These are phyloP conservation scores for Fraxinus latifolia DNA, from an alignment of 305 asterid genomes.

Conservation along the genomic window DNA sequence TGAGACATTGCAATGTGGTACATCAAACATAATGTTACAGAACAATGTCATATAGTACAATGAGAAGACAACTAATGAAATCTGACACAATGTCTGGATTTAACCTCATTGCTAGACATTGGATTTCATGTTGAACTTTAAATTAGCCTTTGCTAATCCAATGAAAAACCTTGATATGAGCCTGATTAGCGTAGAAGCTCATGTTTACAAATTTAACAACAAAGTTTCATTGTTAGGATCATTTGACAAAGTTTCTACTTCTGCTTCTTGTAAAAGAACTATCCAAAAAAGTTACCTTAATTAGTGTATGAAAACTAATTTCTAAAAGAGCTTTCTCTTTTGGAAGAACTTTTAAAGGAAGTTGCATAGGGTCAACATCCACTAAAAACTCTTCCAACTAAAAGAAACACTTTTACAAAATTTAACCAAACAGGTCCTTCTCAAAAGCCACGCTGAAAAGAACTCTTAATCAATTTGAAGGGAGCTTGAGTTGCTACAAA, in stretches of 20 bases:
- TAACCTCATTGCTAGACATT: not conserved
- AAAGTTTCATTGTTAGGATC: not conserved
- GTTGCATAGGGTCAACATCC: not conserved
- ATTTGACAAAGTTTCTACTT: not conserved
- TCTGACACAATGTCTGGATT: not conserved
- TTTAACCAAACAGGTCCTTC: not conserved
- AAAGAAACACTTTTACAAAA: not conserved
- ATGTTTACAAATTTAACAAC: not conserved
- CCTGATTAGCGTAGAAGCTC: not conserved
- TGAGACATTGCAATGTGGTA: not conserved
- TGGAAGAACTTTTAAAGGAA: not conserved
- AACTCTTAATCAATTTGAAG: not conserved
- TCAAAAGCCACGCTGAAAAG: not conserved
- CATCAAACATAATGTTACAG: not conserved
- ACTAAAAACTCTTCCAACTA: not conserved
- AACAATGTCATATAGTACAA: not conserved
- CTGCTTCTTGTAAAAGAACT: not conserved
- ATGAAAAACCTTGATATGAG: not conserved
- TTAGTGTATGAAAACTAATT: not conserved
- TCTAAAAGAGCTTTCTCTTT: not conserved
- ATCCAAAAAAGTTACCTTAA: not conserved
- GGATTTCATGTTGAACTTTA: not conserved
- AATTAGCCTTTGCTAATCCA: slow-evolving; percentile 7
- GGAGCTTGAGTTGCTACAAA: not conserved
- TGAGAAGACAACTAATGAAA: not conserved